Evolutionary conservation across 352 stramenopile genomes (phyloP).

Genomic region (Albugo candida): DNA sequence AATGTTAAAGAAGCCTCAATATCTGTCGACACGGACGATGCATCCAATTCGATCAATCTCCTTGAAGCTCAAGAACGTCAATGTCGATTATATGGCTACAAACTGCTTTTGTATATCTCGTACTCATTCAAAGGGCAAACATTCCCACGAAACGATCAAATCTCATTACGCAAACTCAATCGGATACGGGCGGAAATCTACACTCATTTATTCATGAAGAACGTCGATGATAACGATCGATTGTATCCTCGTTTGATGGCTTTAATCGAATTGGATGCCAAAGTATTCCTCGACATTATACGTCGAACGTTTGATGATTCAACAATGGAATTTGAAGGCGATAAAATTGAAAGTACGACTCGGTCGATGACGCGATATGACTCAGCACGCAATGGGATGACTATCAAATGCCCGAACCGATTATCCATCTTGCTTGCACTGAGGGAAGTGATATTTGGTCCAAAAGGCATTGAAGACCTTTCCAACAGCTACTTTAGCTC

Average conservation of each 20-base stretch:
- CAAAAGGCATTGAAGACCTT: slow-evolving; percentile 11
- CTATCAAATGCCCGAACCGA: slow-evolving; percentile 60
- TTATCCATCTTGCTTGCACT: slow-evolving; percentile 72
- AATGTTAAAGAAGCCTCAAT: slow-evolving; percentile 12
- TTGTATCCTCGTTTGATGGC: slow-evolving; percentile 69
- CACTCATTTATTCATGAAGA: slow-evolving; percentile 71
- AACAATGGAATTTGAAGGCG: slow-evolving; percentile 71
- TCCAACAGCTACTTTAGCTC: slow-evolving; percentile 41
- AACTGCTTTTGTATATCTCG: slow-evolving; percentile 80
- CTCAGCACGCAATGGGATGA: slow-evolving; percentile 41
- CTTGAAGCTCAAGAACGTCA: slow-evolving; percentile 21
- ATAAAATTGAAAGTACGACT: slow-evolving; percentile 24
- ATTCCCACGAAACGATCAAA: slow-evolving; percentile 73
- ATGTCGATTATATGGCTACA: slow-evolving; percentile 63
- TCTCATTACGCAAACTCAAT: slow-evolving; percentile 40
- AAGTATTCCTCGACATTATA: slow-evolving; percentile 67
- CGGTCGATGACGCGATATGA: slow-evolving; percentile 42
- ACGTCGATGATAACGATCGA: slow-evolving; percentile 12
- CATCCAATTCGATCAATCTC: slow-evolving; percentile 15
- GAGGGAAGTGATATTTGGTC: slow-evolving; percentile 59
- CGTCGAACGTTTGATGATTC: slow-evolving; percentile 62
- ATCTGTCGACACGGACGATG: slow-evolving; percentile 34
- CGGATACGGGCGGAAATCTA: slow-evolving; percentile 66
- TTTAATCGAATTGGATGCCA: slow-evolving; percentile 57
- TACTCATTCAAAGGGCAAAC: slow-evolving; percentile 77